These are phyloP conservation scores for Fusarium oxysporum DNA, from an alignment of 2,329 filamentous ascomycete species.

Conservation along the genomic window DNA sequence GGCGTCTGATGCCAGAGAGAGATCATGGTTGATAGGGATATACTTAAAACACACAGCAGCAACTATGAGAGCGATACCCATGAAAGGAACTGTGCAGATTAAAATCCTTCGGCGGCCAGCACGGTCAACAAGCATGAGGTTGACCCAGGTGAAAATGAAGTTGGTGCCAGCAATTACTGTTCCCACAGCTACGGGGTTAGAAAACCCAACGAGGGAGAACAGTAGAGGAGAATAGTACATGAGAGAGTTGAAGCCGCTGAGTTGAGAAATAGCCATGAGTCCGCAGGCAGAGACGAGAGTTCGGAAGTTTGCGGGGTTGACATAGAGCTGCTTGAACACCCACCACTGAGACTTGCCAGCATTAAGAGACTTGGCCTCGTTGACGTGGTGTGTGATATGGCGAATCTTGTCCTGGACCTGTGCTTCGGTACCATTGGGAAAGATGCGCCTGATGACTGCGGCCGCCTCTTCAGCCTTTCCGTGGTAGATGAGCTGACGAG, in stretches of 20 bases:
- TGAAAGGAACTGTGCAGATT: slow-evolving; percentile 57
- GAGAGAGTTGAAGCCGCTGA: slow-evolving; percentile 64
- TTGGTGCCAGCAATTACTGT: slow-evolving; percentile 59
- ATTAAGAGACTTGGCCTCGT: slow-evolving; percentile 53
- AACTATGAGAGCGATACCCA: slow-evolving; percentile 56
- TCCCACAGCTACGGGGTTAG: slow-evolving; percentile 60
- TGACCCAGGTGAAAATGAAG: slow-evolving; percentile 62
- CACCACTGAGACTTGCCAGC: slow-evolving; percentile 56
- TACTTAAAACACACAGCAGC: slow-evolving; percentile 57
- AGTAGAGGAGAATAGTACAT: slow-evolving; percentile 63
- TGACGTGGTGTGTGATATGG: slow-evolving; percentile 53
- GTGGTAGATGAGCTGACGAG: slow-evolving; percentile 60
- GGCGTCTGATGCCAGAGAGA: slow-evolving; percentile 52
- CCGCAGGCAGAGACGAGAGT: slow-evolving; percentile 60
- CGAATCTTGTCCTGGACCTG: slow-evolving; percentile 59
- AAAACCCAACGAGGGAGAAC: slow-evolving; percentile 62
- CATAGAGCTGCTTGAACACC: slow-evolving; percentile 59
- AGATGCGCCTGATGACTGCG: slow-evolving; percentile 54
- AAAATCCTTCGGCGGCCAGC: slow-evolving; percentile 59
- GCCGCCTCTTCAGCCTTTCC: slow-evolving; percentile 54
- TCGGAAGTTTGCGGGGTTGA: slow-evolving; percentile 56
- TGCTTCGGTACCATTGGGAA: slow-evolving; percentile 54
- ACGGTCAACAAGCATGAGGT: slow-evolving; percentile 59
- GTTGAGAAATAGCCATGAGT: slow-evolving; percentile 65
- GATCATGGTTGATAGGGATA: slow-evolving; percentile 56